Base-by-base conservation (phyloP, 192 early-diverging fungal genomes). In the Backusella tuberculispora region DNA sequence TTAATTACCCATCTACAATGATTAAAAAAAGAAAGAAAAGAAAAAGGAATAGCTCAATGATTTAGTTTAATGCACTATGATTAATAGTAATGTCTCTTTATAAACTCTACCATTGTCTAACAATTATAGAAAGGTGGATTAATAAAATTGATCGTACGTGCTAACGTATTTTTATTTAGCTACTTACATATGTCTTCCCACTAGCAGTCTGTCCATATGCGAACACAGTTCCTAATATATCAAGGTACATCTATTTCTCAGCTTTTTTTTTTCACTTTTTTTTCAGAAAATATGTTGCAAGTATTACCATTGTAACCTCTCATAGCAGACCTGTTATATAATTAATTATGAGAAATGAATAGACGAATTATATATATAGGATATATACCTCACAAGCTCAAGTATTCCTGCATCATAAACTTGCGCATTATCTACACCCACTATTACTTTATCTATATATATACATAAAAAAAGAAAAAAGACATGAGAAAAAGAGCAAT, bases 121-220 rank as follows among this genome's bases (percentile, higher is more conserved):
- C 37, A 37, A 73, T 63, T 63, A 34, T 44, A 45, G 24, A n/a
- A 73, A 17, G 10, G 17, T 73, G 21, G 5, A 44, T 19, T 14
- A 44, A 38, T n/a, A 47, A 13, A 8, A 29, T 21, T 37, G 12
- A 10, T 6, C 34, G 34, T 40, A 53, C 19, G 19, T 9, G 41
- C 12, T 42, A 26, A 19, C 15, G 1, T 66, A 66, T 34, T 0
- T 14, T 65, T 40, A 73, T 45, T 73, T 56, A 10, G 21, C 1
- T 38, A 69, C 84, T 76, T 84, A 89, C 88, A 82, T 88, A 89
- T 45, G 98, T 98, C 78, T 99, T 99, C 63, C 98, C 98, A 13
- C 92, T 94, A 5, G 96, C 93, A 12, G 98, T 99, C 79, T 98
- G 97, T 13, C 98, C 98, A 84, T 99, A 99, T 6, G 98, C 97